Evolutionary conservation across 352 stramenopile genomes (phyloP).

Genomic region (Pythium scleroteichum): DNA sequence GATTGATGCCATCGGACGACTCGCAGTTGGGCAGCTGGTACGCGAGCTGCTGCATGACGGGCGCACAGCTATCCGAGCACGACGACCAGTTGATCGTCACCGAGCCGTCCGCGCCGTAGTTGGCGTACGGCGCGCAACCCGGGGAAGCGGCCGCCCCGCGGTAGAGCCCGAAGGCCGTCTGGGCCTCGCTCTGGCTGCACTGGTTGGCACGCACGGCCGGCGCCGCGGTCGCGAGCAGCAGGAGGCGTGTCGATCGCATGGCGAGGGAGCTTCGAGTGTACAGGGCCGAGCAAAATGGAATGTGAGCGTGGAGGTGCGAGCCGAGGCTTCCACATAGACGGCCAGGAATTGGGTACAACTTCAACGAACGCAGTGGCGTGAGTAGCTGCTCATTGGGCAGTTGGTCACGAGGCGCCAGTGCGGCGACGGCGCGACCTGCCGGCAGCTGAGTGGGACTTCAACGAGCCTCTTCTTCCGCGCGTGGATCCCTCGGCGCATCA

Average conservation of each 20-base stretch:
- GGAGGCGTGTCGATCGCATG: not conserved
- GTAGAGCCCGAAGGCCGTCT: constrained; percentile 6
- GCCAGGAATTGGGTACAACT: too few relatives aligned
- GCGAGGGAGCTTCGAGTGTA: not conserved
- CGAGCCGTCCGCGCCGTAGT: not conserved
- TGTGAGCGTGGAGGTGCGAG: not conserved
- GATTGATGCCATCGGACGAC: constrained; percentile 11
- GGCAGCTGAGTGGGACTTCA: too few relatives aligned
- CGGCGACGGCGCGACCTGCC: too few relatives aligned
- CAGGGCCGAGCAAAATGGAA: not conserved
- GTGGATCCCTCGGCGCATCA: too few relatives aligned
- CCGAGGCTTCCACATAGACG: too few relatives aligned
- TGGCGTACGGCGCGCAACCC: constrained; percentile 18
- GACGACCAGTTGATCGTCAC: constrained; percentile 19
- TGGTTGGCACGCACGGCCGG: not conserved
- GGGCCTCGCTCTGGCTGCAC: constrained; percentile 7
- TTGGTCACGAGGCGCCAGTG: too few relatives aligned
- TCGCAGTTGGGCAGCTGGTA: constrained; percentile 16
- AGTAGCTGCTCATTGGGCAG: too few relatives aligned
- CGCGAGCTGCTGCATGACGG: constrained; percentile 19
- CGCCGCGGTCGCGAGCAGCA: not conserved
- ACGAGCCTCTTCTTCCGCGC: too few relatives aligned
- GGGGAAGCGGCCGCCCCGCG: not conserved
- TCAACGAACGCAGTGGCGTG: too few relatives aligned
- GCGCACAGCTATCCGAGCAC: constrained; percentile 5